Percentiles rank a stretch among this genome's conserved stretches.
Evolutionary conservation across 345 rosid genomes (phyloP).

Genomic region (Noccaea caerulescens): DNA sequence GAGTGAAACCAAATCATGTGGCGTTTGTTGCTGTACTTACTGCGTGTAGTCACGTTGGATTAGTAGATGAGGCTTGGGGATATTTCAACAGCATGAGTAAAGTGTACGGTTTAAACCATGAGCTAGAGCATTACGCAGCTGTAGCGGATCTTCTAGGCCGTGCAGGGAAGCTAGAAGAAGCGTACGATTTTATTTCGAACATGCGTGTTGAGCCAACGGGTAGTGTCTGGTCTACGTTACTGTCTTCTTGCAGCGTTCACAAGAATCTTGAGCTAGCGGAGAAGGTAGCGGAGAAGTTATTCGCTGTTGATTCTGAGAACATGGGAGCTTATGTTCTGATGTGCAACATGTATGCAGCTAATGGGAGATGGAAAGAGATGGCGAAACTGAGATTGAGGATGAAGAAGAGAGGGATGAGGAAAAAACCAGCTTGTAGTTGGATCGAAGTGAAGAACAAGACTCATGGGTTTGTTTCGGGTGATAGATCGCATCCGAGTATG

Average conservation of each 20-base stretch:
- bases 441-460: constrained; percentile 65
- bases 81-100: constrained; percentile 64
- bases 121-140: constrained; percentile 84
- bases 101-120: constrained; percentile 60
- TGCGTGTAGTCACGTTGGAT: constrained; percentile 88
- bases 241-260: constrained; percentile 79
- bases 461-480: constrained; percentile 77
- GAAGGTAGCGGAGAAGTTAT: constrained; percentile 61
- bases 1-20: constrained; percentile 68
- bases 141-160: constrained; percentile 87
- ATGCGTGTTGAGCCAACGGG: constrained; percentile 58
- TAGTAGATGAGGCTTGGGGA: constrained; percentile 63
- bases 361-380: constrained; percentile 66
- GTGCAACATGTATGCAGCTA: constrained; percentile 77
- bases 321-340: constrained; percentile 73
- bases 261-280: constrained; percentile 77
- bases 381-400: constrained; percentile 56
- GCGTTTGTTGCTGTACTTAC: constrained; percentile 79
- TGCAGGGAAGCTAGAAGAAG: constrained; percentile 86
- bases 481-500: constrained; percentile 64
- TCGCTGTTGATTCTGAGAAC: constrained; percentile 64
- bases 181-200: constrained; percentile 59
- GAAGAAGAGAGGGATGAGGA: constrained; percentile 62
- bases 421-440: constrained; percentile 88
- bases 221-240: constrained; percentile 70